These are phyloP conservation scores for Vitis rupestris DNA, from an alignment of 164 flowering plant species.

Conservation along the genomic window DNA sequence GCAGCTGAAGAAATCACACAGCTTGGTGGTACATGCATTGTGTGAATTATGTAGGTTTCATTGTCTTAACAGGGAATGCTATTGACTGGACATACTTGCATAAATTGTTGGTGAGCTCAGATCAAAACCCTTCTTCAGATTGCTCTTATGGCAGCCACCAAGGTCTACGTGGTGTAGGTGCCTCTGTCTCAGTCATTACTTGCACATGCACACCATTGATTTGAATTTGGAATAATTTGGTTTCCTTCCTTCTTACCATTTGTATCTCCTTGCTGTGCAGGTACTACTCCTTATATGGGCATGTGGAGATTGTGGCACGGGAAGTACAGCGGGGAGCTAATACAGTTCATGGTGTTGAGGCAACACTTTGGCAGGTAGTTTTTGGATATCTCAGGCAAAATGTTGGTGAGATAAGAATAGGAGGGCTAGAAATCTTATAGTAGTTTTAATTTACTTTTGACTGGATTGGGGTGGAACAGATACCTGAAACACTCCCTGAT, in stretches of 20 bases:
- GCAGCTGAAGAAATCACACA: neutral
- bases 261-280: constrained; percentile 22
- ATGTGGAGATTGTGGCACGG: constrained; percentile 75
- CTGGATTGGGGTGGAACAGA: constrained; percentile 35
- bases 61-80: neutral
- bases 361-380: constrained; percentile 82
- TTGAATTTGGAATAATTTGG: neutral
- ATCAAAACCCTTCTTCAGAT: neutral
- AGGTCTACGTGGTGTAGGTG: constrained; percentile 60
- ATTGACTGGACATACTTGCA: neutral
- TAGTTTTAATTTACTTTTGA: neutral
- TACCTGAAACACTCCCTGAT: constrained; percentile 76
- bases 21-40: no score
- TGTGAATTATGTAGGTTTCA: no score
- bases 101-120: neutral
- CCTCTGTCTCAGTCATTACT: neutral
- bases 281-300: constrained; percentile 73
- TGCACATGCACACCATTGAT: no score
- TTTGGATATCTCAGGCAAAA: neutral
- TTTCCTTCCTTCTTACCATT: neutral
- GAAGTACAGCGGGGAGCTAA: constrained; percentile 72
- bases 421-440: neutral
- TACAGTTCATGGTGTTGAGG: constrained; percentile 73
- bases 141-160: constrained; percentile 39
- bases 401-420: neutral